Conservation (phyloP, 2,329 filamentous ascomycete genomes). For the Podosphaera fusca region DNA sequence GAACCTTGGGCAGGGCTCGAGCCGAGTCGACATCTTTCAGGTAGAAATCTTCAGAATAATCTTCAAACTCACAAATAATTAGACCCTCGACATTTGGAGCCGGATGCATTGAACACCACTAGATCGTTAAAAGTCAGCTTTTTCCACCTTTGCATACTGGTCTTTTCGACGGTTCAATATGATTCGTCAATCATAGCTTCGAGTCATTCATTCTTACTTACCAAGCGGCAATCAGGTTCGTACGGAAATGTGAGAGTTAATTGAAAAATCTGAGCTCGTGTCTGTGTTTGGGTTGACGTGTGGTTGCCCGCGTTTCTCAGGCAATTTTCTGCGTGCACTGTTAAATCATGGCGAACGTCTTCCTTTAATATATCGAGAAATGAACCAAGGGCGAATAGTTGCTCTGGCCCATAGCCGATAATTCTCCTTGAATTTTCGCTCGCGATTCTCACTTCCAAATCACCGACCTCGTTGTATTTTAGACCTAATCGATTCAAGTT, state of each 20-base stretch:
- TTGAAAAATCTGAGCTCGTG: constrained; percentile 7
- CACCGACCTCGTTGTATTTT: constrained; percentile 3
- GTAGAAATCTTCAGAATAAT: constrained; percentile 7
- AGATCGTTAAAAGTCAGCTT: not conserved
- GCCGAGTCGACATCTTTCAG: constrained; percentile 3
- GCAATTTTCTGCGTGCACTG: constrained; percentile 5
- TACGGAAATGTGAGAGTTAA: constrained; percentile 3
- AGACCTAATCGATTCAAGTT: constrained; percentile 3
- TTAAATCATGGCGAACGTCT: constrained; percentile 6
- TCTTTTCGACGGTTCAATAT: too few species aligned
- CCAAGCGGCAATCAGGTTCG: constrained; percentile 1
- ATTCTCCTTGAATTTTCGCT: constrained; percentile 9
- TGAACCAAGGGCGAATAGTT: constrained; percentile 7
- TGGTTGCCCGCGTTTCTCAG: constrained; percentile 1
- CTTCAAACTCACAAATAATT: constrained; percentile 11
- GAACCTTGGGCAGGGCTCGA: constrained; percentile 4
- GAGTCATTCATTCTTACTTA: not conserved
- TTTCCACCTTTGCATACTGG: too few species aligned
- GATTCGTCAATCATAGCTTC: too few species aligned
- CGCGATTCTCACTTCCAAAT: constrained; percentile 10
- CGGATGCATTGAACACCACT: constrained; percentile 11
- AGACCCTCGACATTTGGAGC: constrained; percentile 5
- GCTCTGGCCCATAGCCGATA: constrained; percentile 8
- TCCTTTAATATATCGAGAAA: constrained; percentile 8
- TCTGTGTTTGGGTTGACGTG: constrained; percentile 3